Conservation (phyloP, 2,329 filamentous ascomycete species). For the Emergomyces pasteurianus region DNA sequence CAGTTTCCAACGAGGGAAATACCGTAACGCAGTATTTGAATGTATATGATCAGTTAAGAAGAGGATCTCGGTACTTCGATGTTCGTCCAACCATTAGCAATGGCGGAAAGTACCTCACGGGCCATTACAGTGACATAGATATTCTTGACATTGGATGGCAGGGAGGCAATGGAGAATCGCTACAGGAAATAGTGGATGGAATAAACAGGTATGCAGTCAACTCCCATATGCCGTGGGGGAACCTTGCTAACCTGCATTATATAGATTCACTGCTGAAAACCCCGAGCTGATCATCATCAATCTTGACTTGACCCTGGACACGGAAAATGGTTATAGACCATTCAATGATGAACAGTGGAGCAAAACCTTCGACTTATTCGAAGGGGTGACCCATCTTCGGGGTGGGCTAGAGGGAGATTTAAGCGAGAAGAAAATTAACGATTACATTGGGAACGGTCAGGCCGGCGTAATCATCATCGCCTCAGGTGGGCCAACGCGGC, state of each 20-base stretch:
- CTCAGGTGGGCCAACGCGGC: slow-evolving; percentile 19
- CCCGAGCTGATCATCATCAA: slow-evolving; percentile 38
- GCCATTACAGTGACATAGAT: slow-evolving; percentile 23
- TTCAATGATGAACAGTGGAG: slow-evolving; percentile 31
- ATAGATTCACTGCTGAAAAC: slow-evolving; percentile 34
- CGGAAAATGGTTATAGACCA: slow-evolving; percentile 26
- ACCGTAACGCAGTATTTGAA: slow-evolving; percentile 35
- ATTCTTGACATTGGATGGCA: slow-evolving; percentile 1
- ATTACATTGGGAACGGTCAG: slow-evolving; percentile 25
- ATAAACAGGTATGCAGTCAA: not conserved
- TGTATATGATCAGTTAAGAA: slow-evolving; percentile 35
- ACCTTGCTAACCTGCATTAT: slow-evolving; percentile 19
- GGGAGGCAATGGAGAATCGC: slow-evolving; percentile 1
- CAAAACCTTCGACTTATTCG: slow-evolving; percentile 33
- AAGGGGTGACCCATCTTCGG: slow-evolving; percentile 31
- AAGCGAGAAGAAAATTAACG: slow-evolving; percentile 20
- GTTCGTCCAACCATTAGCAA: slow-evolving; percentile 33
- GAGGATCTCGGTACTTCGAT: slow-evolving; percentile 39
- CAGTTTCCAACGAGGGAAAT: slow-evolving; percentile 28
- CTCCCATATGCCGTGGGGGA: not conserved
- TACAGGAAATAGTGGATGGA: not conserved
- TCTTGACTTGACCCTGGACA: slow-evolving; percentile 35
- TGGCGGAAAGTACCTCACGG: slow-evolving; percentile 27
- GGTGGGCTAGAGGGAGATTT: slow-evolving; percentile 21
- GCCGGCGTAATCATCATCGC: slow-evolving; percentile 24